phyloP scores from a whole-genome alignment of 2,329 filamentous ascomycete species.

The Claviceps spartinae region DNA sequence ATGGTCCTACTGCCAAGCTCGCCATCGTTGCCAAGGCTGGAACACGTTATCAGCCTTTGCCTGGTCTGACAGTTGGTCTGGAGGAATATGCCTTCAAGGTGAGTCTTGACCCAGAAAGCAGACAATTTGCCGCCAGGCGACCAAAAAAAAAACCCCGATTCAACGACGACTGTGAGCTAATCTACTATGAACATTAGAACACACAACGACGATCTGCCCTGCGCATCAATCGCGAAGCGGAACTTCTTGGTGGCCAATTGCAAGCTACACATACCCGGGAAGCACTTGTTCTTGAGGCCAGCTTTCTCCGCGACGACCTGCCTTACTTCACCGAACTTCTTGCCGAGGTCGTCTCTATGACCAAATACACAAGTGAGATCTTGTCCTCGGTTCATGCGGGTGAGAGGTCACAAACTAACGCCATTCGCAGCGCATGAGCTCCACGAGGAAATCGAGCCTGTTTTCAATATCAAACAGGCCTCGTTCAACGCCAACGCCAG shows the following conservation, averaged over 20 bases:
- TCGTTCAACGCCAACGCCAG: slow-evolving; percentile 48
- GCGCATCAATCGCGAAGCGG: slow-evolving; percentile 86
- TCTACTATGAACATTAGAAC: slow-evolving; percentile 43
- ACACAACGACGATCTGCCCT: slow-evolving; percentile 79
- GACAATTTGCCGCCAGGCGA: slow-evolving; percentile 3
- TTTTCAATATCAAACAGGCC: slow-evolving; percentile 67
- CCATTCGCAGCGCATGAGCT: slow-evolving; percentile 62
- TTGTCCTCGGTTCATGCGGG: slow-evolving; percentile 7
- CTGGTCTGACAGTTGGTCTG: slow-evolving; percentile 78
- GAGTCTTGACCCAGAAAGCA: slow-evolving; percentile 6
- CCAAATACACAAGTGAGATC: slow-evolving; percentile 64
- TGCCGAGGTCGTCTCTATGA: slow-evolving; percentile 77
- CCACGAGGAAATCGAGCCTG: slow-evolving; percentile 69
- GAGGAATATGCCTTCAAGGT: slow-evolving; percentile 98
- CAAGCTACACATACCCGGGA: slow-evolving; percentile 81
- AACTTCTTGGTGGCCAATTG: slow-evolving; percentile 88
- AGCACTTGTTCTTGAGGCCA: slow-evolving; percentile 81
- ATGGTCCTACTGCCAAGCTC: slow-evolving; percentile 79
- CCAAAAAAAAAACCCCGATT: background rate
- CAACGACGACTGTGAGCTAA: slow-evolving; percentile 27
- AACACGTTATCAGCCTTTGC: slow-evolving; percentile 80
- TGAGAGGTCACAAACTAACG: background rate
- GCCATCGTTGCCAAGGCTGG: slow-evolving; percentile 89
- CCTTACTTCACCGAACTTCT: slow-evolving; percentile 96
- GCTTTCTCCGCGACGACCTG: slow-evolving; percentile 88